phyloP scores from a whole-genome alignment of 1,284 basidiomycete species.

The Malassezia psittaci region DNA sequence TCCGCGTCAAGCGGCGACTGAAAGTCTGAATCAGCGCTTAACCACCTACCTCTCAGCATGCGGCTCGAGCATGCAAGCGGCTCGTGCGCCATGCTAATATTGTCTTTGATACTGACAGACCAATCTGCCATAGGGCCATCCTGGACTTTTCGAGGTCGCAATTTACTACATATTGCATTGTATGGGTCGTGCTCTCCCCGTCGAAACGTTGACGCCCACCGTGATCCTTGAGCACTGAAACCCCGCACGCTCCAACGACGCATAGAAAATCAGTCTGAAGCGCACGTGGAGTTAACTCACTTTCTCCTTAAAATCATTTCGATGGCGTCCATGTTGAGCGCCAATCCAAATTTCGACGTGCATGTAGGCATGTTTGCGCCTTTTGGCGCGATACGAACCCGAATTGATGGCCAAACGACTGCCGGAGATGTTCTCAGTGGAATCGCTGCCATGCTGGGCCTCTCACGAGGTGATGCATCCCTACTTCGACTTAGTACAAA shows the following conservation, averaged over 20 bases:
- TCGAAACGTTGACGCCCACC: neutral
- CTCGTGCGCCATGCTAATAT: slow-evolving; percentile 27
- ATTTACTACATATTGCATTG: slow-evolving; percentile 20
- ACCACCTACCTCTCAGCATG: slow-evolving; percentile 23
- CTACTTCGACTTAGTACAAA: slow-evolving; percentile 6
- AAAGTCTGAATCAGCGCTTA: slow-evolving; percentile 50
- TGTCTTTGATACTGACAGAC: slow-evolving; percentile 40
- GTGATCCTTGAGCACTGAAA: neutral
- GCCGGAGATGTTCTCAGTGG: neutral
- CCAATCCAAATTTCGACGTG: neutral
- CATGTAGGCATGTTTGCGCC: neutral
- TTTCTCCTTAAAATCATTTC: too few species aligned
- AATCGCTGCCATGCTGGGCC: neutral
- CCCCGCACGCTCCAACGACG: neutral
- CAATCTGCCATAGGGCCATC: slow-evolving; percentile 23
- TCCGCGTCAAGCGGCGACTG: slow-evolving; percentile 76
- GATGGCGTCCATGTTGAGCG: too few species aligned
- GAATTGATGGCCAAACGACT: neutral
- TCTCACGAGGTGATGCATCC: neutral
- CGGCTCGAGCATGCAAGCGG: slow-evolving; percentile 30
- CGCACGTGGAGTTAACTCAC: too few species aligned
- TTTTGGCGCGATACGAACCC: neutral
- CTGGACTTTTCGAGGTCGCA: neutral
- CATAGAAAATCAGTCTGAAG: too few species aligned
- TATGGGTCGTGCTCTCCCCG: slow-evolving; percentile 19